Conservation (phyloP, 768 basidiomycete species). For the Agrocybe chaxingu region DNA sequence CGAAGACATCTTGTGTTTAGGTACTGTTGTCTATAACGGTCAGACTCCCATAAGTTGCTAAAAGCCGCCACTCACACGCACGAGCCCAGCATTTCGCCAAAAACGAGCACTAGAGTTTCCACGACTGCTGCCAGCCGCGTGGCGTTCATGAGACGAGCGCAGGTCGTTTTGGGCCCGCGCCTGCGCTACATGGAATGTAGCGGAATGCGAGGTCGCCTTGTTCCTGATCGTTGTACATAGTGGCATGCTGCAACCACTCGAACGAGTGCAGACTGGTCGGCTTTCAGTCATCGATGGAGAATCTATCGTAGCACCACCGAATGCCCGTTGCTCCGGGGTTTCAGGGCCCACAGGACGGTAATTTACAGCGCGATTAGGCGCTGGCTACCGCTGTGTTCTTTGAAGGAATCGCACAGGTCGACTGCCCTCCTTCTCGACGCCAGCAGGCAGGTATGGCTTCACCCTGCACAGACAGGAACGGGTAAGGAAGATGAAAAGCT, state of each 20-base stretch:
- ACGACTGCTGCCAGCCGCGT: constrained; percentile 12
- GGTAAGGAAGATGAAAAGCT: too few species aligned
- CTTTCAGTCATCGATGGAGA: too few species aligned
- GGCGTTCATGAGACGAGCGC: constrained; percentile 13
- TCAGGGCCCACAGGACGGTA: too few species aligned
- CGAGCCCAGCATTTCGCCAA: constrained; percentile 6
- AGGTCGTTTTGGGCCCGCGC: constrained; percentile 7
- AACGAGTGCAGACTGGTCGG: neutral
- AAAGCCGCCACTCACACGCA: constrained; percentile 12
- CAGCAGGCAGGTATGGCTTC: too few species aligned
- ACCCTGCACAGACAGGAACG: too few species aligned
- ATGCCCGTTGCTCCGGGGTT: too few species aligned
- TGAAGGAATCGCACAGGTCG: too few species aligned
- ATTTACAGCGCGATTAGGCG: too few species aligned
- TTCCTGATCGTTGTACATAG: constrained; percentile 13
- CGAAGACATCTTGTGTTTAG: constrained; percentile 1
- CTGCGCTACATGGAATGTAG: constrained; percentile 8
- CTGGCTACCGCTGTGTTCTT: too few species aligned
- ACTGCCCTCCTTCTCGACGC: too few species aligned
- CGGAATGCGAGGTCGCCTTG: constrained; percentile 2
- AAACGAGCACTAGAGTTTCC: constrained; percentile 4
- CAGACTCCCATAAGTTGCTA: neutral
- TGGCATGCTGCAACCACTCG: neutral
- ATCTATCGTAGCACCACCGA: too few species aligned
- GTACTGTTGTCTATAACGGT: constrained; percentile 2